These are phyloP conservation scores for Pueraria montana DNA, from an alignment of 306 rosid genomes.

Conservation along the genomic window DNA sequence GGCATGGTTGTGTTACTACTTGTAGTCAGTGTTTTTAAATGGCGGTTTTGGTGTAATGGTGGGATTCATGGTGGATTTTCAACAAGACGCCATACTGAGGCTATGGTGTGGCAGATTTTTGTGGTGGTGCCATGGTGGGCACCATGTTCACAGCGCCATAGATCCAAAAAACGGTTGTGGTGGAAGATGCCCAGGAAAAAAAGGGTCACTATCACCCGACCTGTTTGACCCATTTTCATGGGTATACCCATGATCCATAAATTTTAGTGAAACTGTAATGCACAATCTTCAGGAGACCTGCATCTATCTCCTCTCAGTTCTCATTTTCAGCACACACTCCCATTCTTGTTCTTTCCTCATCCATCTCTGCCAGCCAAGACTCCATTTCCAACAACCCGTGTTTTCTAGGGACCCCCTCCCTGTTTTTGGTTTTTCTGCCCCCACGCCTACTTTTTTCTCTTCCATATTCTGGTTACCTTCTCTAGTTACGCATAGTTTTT, in stretches of 20 bases:
- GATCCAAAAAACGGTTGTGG: neutral
- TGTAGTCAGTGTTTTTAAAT: neutral
- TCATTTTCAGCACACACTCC: neutral
- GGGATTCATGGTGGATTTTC: neutral
- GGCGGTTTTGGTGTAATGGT: neutral
- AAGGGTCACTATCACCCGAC: neutral
- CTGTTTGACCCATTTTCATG: neutral
- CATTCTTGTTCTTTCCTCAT: neutral
- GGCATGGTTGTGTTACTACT: neutral
- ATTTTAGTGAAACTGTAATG: neutral
- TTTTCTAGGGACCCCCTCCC: neutral
- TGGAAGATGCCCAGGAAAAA: neutral
- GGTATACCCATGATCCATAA: neutral
- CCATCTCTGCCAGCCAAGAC: neutral
- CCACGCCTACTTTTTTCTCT: neutral
- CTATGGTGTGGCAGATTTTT: neutral
- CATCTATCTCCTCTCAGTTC: neutral
- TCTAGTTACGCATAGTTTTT: neutral
- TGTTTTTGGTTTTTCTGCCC: neutral
- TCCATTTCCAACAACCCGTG: neutral
- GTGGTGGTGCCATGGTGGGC: neutral
- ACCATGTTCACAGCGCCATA: neutral
- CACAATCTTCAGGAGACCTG: neutral
- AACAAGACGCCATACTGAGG: neutral
- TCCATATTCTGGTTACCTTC: neutral